Base-by-base conservation (phyloP, 176 grass and related monocot species). In the Saccharum spontaneum region DNA sequence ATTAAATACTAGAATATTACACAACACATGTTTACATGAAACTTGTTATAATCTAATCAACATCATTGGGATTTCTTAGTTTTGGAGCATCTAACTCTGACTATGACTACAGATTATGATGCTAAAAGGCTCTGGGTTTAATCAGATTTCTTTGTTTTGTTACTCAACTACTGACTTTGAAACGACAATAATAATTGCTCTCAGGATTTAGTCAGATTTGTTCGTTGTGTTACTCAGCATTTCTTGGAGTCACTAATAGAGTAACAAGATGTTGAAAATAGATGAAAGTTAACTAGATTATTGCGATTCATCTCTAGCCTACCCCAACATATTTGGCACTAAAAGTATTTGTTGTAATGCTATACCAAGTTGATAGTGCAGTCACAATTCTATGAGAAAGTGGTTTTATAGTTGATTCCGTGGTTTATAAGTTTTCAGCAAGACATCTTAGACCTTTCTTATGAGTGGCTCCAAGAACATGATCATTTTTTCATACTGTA, bases 311-410 rank as follows among this genome's bases (percentile, higher is more conserved):
- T 68, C 8, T 69, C 36, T 40, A 71, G 22, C 39, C 4, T 71
- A 14, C 39, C 38, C 38, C 20, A 71, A 44, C 22, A 43, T 71
- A 22, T 22, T 71, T 71, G 37, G 7, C 50, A 69, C 38, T 37
- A 69, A 69, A 68, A 69, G 7, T 36, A 36, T 39, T 39, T 69
- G 18, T 69, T 70, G 18, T 65, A 8, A 48, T 31, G 17, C 73
- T 74, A 66, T 80, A 50, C 55, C 31, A 84, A 40, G 14, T 84
- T 76, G 8, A 60, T 71, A 14, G 49, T 78, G 70, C 7, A 34
- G 17, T 22, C 44, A 34, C 12, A 50, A 33, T 66, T 10, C 11
- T 10, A 52, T 8, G 5, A 31, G 33, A 69, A 37, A 5, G 17
- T 26, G 9, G 18, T 14, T 36, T 34, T 78, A 44, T 3, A 62